Conservation (phyloP, 148 eudicot genomes). For the Rhododendron williamsianum region DNA sequence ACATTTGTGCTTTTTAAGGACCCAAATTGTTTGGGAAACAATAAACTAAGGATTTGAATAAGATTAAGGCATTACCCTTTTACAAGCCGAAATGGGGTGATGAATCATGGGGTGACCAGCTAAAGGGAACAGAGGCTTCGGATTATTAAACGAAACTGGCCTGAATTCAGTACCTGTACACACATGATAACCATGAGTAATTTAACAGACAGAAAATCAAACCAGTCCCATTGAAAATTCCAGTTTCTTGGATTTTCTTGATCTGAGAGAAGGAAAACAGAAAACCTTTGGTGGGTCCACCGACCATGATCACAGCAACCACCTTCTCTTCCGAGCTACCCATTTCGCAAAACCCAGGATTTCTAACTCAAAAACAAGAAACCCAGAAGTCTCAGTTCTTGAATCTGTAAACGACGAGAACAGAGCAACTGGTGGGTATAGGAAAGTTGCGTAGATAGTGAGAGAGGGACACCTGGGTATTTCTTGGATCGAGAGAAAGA, state of each 20-base stretch:
- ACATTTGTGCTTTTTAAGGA: not conserved
- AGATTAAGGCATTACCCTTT: conserved; percentile 45
- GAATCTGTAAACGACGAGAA: not conserved
- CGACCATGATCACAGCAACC: conserved; percentile 87
- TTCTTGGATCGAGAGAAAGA: conserved; percentile 1
- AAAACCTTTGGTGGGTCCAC: conserved; percentile 86
- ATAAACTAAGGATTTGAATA: not conserved
- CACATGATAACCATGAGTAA: not conserved
- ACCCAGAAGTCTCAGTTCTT: not conserved
- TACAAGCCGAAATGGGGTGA: conserved; percentile 92
- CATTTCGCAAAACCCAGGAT: conserved; percentile 31
- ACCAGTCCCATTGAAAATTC: not conserved
- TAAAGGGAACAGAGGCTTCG: conserved; percentile 87
- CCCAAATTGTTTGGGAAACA: not conserved
- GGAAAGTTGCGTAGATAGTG: not conserved
- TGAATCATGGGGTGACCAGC: conserved; percentile 97
- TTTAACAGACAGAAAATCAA: not conserved
- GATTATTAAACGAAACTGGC: conserved; percentile 86
- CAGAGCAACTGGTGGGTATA: not conserved
- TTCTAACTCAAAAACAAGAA: no score
- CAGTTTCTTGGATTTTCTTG: conserved; percentile 18
- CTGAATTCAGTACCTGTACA: conserved; percentile 73
- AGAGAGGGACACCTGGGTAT: not conserved
- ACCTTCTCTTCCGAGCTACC: conserved; percentile 56
- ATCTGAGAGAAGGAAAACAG: conserved; percentile 8